phyloP scores from a whole-genome alignment of 805 yeast species.

The Nakazawaea ishiwadae region DNA sequence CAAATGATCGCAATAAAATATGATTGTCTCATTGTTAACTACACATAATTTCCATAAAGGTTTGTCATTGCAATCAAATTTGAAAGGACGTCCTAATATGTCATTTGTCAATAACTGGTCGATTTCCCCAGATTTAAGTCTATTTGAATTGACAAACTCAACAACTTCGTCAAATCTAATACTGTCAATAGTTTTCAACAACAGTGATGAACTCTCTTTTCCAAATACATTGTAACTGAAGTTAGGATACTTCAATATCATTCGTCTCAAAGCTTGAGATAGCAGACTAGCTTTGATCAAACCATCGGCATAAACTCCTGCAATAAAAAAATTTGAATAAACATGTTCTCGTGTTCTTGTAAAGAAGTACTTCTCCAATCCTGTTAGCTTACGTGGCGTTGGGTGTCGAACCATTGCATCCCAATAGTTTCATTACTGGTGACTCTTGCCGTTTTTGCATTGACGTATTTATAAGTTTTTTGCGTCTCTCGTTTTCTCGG shows the following conservation, averaged over 20 bases:
- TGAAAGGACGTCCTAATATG: background rate
- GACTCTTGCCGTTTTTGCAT: too few species aligned
- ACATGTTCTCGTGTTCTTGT: constrained; percentile 1
- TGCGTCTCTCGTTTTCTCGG: too few species aligned
- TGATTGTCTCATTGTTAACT: constrained; percentile 13
- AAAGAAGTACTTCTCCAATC: constrained; percentile 8
- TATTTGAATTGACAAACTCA: background rate
- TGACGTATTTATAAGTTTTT: too few species aligned
- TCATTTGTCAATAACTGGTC: background rate
- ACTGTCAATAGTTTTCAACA: background rate
- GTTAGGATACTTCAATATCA: constrained; percentile 14
- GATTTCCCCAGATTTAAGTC: background rate
- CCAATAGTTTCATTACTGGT: too few species aligned
- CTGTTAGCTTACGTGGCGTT: background rate
- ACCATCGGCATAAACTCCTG: constrained; percentile 9
- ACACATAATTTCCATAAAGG: constrained; percentile 21
- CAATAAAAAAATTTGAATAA: constrained; percentile 8
- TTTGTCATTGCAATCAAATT: background rate
- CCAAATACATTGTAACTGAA: constrained; percentile 5
- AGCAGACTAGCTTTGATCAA: too few species aligned
- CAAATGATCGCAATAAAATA: constrained; percentile 25
- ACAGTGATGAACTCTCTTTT: background rate
- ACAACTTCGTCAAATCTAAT: constrained; percentile 8
- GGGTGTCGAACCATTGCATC: too few species aligned
- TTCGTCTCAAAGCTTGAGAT: constrained; percentile 12